phyloP scores from a whole-genome alignment of 1,284 basidiomycete species.

The Cutaneotrichosporon cutaneum region DNA sequence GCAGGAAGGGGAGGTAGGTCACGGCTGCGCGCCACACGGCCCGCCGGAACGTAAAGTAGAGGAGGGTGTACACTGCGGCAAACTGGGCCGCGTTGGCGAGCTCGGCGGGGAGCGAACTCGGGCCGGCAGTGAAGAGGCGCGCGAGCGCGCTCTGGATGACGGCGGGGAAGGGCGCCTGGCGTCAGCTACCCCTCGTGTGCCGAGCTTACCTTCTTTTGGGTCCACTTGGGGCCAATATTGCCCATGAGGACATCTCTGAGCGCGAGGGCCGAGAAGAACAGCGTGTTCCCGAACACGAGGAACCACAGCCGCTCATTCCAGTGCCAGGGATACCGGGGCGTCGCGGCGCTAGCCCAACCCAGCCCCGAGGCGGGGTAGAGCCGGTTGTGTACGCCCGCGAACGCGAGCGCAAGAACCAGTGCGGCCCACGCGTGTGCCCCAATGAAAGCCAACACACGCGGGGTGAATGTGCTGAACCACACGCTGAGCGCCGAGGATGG shows the following conservation, averaged over 20 bases:
- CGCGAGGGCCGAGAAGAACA: conserved; percentile 30
- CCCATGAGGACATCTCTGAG: conserved; percentile 33
- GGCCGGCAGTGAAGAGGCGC: conserved; percentile 6
- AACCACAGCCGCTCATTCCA: conserved; percentile 49
- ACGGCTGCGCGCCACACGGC: conserved; percentile 23
- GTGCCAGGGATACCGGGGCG: conserved; percentile 43
- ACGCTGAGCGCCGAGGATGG: conserved; percentile 18
- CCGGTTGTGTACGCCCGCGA: conserved; percentile 19
- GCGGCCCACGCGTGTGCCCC: conserved; percentile 28
- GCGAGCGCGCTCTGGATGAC: conserved; percentile 24
- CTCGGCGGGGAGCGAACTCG: conserved; percentile 7
- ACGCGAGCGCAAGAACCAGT: conserved; percentile 24
- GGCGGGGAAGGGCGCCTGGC: conserved; percentile 25
- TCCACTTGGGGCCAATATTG: conserved; percentile 35
- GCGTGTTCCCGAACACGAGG: conserved; percentile 35
- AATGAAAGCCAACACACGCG: conserved; percentile 25
- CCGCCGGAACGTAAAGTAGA: conserved; percentile 25
- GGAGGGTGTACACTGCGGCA: conserved; percentile 16
- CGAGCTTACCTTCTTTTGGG: conserved; percentile 18
- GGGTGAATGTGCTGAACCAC: conserved; percentile 28
- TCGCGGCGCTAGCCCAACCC: conserved; percentile 25
- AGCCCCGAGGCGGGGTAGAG: conserved; percentile 23
- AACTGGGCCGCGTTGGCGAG: conserved; percentile 12
- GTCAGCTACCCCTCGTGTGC: background rate
- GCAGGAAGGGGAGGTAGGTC: conserved; percentile 25